A percentile compares a stretch with the other conserved stretches of the same genome.
Conservation (phyloP, 2,329 filamentous ascomycete genomes). For the Fusarium sublunatum region DNA sequence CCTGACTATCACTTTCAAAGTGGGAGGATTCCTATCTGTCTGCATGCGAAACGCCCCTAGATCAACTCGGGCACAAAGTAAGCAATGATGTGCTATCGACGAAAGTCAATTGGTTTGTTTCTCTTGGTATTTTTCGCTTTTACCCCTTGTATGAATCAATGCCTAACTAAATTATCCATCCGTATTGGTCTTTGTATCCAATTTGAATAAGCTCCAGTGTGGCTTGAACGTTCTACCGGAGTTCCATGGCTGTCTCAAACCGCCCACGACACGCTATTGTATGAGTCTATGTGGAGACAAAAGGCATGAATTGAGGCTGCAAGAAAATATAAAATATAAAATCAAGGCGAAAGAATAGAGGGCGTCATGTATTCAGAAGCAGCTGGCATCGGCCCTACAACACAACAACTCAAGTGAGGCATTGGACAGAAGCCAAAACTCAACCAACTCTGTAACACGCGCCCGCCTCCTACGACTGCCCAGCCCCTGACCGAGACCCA, state of each 20-base stretch:
- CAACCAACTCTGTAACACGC: conserved; percentile 3
- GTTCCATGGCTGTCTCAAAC: conserved; percentile 19
- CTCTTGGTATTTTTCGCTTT: neutral
- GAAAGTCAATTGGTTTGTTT: neutral
- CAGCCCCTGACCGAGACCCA: conserved; percentile 1
- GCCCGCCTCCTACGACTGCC: conserved; percentile 5
- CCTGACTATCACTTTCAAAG: conserved; percentile 23
- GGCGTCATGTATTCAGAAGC: neutral
- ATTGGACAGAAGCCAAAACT: too few relatives aligned
- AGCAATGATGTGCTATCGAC: neutral
- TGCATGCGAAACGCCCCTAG: conserved; percentile 4
- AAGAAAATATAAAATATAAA: neutral
- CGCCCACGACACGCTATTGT: conserved; percentile 8
- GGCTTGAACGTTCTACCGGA: conserved; percentile 23
- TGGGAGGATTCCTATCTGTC: neutral
- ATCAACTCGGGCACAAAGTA: conserved; percentile 1
- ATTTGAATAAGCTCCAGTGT: conserved; percentile 18
- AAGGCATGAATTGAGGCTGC: neutral
- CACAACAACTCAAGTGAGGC: too few relatives aligned
- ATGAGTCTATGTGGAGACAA: conserved; percentile 1
- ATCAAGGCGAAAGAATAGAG: neutral
- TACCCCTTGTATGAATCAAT: neutral
- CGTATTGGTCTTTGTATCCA: neutral
- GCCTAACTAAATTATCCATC: neutral
- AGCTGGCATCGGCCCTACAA: too few relatives aligned